Evolutionary conservation across 1,284 basidiomycete genomes (phyloP).

Genomic region (Thelephora terrestris): DNA sequence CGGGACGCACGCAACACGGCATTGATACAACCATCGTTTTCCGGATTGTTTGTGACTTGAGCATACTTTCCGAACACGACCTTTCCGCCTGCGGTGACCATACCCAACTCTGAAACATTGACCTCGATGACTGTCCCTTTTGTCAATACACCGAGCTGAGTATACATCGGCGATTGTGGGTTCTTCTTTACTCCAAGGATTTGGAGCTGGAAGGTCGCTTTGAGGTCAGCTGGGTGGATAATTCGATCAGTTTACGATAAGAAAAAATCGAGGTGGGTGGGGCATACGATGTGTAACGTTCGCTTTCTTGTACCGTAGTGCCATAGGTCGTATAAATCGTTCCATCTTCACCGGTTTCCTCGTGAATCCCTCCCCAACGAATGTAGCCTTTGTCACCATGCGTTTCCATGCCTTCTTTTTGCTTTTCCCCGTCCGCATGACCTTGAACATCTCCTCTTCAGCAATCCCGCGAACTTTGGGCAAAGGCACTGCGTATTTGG

Average conservation of each 20-base stretch:
- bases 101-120: constrained; percentile 93
- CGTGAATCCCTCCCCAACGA: constrained; percentile 97
- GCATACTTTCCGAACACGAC: constrained; percentile 89
- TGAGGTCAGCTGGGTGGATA: constrained; percentile 68
- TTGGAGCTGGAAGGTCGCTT: constrained; percentile 97
- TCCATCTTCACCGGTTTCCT: constrained; percentile 99
- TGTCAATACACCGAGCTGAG: constrained; percentile 91
- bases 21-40: constrained; percentile 96
- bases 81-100: constrained; percentile 99
- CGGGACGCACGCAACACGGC: constrained; percentile 69
- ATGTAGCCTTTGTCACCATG: constrained; percentile 99
- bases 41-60: constrained; percentile 94
- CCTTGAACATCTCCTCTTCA: constrained; percentile 99
- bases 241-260: not conserved
- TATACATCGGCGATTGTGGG: constrained; percentile 97
- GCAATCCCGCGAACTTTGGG: constrained; percentile 98
- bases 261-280: not conserved
- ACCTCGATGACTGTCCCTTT: constrained; percentile 99
- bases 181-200: constrained; percentile 99
- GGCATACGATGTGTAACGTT: constrained; percentile 96
- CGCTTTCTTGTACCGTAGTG: constrained; percentile 94
- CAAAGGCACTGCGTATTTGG: constrained; percentile 93
- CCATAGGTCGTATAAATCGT: constrained; percentile 96
- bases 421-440: constrained; percentile 95
- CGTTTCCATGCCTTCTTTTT: constrained; percentile 98